Base-by-base conservation (phyloP, 805 yeast genomes). In the Yamadazyma akitaensis region DNA sequence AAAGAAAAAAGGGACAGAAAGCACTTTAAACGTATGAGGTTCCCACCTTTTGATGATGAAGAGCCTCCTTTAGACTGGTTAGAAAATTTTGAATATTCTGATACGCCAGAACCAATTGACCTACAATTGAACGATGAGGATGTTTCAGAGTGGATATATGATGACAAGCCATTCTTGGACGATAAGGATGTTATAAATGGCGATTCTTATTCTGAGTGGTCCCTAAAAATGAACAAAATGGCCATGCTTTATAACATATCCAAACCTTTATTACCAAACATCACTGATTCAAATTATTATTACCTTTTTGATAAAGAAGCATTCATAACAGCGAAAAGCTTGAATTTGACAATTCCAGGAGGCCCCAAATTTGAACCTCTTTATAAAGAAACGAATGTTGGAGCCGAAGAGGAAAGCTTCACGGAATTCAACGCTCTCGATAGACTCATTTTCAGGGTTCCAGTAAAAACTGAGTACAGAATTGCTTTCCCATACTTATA, bases 31-130 rank as follows among this genome's bases (percentile, higher is more conserved):
- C 78, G 99, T 54, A 84, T 94, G 88, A 77, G 89, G 47, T 87
- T 94, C 55, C 99, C 99, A 1, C 91, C 96, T 0, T 90, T 92
- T 67, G 99, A 94, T 64, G 99, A 94, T 61, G 99, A 94, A 63
- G 98, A 92, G 62, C 97, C 97, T 0, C 95, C 96, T 1, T 60
- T 91, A 28, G 79, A 84, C 47, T 94, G 88, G 82, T 58, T 81
- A n/a, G 95, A 89, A 46, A 85, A 86, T 57, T 69, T 90, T 12
- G 85, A 87, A 50, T 85, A 81, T 13, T 67, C 82, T 0, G 91
- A 85, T 42, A 83, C 88, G 0, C 74, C 80, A 5, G 92, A 84
- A n/a, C 75, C 92, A 0, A 79, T 91, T 18, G 80, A 73, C 51
- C 59, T 86, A 51, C 85, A 84, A 21, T 63, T 87, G n/a, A 85